Evolutionary conservation across 805 yeast species (phyloP), one percentile per base, ranked within the genome.

Genomic region (Myxozyma geophila): DNA sequence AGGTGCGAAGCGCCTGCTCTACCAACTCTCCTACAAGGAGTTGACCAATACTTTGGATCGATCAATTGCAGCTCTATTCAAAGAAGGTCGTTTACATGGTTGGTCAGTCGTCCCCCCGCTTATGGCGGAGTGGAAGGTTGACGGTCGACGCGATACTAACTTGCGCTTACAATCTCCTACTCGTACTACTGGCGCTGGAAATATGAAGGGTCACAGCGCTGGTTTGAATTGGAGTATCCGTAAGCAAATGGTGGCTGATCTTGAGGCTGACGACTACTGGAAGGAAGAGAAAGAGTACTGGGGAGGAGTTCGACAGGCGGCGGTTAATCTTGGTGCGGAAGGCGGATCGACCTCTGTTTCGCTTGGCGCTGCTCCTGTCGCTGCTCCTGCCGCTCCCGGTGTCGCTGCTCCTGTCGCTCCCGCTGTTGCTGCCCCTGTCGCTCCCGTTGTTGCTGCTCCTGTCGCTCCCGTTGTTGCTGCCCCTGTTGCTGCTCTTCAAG

Each of bases 1-100:
- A 37, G 65, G 65, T 23, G 65, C 65, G 2, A 57, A 58, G 47
- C 62, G 65, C 12, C 43, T 62, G 43, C 51, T 62, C 7, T 57
- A 54, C 37, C 40, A 62, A 9, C 50, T 62, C 40, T 58, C 62
- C 8, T 62, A 62, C 48, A 51, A 41, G 13, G 62, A 52, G 43
- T 55, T 62, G 15, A 40, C 51, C 17, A 59, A 48, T 46, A 40
- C 62, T 21, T 39, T 62, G 36, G 65, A 62, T 21, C 36, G 36
- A 36, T 57, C 58, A 12, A 58, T 62, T 17, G 36, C 56, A 7
- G 28, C 37, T 8, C 28, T 43, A 10, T 39, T 62, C 35, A 13
- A n/a, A 21, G 33, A 52, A 12, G 65, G 65, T 19, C 23, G 19
- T 4, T 40, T 62, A 2, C 50, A 47, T 7, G 65, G 65, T 10